These are phyloP conservation scores for Puccinia hordei DNA, from an alignment of 1,284 basidiomycete genomes.

Conservation along the genomic window DNA sequence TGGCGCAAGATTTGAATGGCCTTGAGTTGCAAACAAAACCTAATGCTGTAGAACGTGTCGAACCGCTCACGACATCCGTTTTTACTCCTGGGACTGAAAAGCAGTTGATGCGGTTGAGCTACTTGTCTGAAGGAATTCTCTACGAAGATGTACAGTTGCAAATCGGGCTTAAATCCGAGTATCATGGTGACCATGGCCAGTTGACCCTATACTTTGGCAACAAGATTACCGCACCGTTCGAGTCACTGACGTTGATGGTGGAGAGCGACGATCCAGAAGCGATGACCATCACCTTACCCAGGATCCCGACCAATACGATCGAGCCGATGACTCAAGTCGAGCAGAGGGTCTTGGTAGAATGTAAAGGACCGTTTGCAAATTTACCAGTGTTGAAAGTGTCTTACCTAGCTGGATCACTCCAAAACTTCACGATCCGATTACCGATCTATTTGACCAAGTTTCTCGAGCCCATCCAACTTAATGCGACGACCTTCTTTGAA, in stretches of 20 bases:
- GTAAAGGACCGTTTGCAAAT: constrained; percentile 78
- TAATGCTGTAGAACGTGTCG: constrained; percentile 51
- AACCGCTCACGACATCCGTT: constrained; percentile 39
- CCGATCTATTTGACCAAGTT: constrained; percentile 90
- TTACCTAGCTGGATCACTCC: constrained; percentile 87
- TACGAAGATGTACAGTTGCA: constrained; percentile 95
- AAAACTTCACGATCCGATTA: constrained; percentile 78
- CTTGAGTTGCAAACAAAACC: constrained; percentile 42
- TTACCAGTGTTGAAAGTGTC: constrained; percentile 84
- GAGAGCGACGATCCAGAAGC: constrained; percentile 73
- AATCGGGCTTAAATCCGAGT: constrained; percentile 93
- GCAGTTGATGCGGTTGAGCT: constrained; percentile 84
- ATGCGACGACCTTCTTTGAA: constrained; percentile 86
- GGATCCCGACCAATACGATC: constrained; percentile 78
- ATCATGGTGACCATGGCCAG: constrained; percentile 86
- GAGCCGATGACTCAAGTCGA: constrained; percentile 83
- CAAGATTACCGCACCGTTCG: constrained; percentile 82
- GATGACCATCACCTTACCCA: constrained; percentile 77
- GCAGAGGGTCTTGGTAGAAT: constrained; percentile 89
- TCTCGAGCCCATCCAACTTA: constrained; percentile 85
- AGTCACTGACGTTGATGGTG: constrained; percentile 82
- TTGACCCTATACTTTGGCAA: constrained; percentile 93
- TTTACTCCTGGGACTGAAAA: constrained; percentile 61
- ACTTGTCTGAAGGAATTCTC: constrained; percentile 80
- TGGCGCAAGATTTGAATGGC: constrained; percentile 31